phyloP scores from a whole-genome alignment of 23 red algal genomes.

The Agarophyton chilense region DNA sequence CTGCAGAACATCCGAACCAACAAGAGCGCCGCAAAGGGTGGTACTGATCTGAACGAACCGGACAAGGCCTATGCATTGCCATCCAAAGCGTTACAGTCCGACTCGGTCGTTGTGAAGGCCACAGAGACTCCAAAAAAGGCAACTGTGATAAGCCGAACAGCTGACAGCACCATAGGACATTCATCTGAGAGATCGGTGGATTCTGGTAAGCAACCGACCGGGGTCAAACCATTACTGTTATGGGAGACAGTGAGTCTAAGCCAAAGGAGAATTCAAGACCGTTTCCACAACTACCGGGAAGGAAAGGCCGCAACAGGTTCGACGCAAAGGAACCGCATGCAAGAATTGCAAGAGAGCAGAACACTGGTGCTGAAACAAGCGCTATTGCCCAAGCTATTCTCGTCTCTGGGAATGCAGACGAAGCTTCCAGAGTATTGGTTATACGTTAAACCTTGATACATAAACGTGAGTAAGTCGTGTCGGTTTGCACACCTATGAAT shows the following conservation, averaged over 20 bases:
- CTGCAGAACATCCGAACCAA: not conserved
- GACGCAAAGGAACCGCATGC: not conserved
- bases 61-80: not conserved
- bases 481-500: too few relatives aligned
- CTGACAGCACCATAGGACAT: not conserved
- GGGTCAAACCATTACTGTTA: not conserved
- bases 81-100: not conserved
- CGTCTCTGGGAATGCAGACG: not conserved
- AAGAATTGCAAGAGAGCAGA: not conserved
- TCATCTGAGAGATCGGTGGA: not conserved
- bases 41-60: not conserved
- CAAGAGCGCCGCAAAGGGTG: not conserved
- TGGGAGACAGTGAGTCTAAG: not conserved
- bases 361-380: not conserved
- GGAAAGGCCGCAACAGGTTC: conserved; percentile 1
- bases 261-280: not conserved
- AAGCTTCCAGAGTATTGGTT: too few relatives aligned
- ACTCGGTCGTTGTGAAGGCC: not conserved
- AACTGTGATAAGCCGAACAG: not conserved
- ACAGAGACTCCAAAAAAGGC: not conserved
- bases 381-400: not conserved
- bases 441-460: too few relatives aligned
- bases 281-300: not conserved
- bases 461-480: too few relatives aligned
- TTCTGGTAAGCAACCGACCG: not conserved